A percentile compares a stretch with the other conserved stretches of the same genome.
Conservation (phyloP, 2,329 filamentous ascomycete species). For the Alternaria novae-zelandiae region DNA sequence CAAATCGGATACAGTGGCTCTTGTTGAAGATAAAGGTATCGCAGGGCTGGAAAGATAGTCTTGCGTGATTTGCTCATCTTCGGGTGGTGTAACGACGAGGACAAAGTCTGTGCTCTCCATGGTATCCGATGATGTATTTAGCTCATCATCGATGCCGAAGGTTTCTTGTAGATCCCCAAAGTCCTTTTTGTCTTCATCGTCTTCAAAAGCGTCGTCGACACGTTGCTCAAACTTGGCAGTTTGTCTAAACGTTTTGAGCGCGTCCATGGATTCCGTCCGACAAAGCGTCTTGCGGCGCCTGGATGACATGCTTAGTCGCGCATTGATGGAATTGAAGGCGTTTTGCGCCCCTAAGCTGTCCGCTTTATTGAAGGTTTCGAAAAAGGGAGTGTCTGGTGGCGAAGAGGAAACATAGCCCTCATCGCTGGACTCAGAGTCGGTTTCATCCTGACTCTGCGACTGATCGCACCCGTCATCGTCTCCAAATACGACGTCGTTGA, state of each 20-base stretch:
- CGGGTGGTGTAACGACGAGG: background rate
- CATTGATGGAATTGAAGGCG: background rate
- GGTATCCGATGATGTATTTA: background rate
- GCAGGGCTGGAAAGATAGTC: background rate
- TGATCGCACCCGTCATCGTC: background rate
- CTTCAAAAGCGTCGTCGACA: background rate
- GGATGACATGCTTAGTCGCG: background rate
- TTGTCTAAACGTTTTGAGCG: background rate
- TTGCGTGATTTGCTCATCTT: background rate
- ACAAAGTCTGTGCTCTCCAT: background rate
- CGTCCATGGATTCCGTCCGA: slow-evolving; percentile 8
- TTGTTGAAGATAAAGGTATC: background rate
- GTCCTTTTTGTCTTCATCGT: background rate
- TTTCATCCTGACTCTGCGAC: background rate
- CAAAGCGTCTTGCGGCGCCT: background rate
- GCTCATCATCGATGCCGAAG: background rate
- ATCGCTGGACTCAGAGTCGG: background rate
- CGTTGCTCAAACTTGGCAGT: background rate
- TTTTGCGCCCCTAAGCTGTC: background rate
- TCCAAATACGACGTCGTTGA: slow-evolving; percentile 10
- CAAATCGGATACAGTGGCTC: background rate
- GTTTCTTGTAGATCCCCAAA: background rate
- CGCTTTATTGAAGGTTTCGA: background rate
- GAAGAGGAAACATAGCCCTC: slow-evolving; percentile 17
- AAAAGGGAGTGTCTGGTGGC: background rate